Evolutionary conservation across 1,284 basidiomycete genomes (phyloP), one percentile per base, ranked within the genome.

Genomic region (Kalmanozyma brasiliensis): DNA sequence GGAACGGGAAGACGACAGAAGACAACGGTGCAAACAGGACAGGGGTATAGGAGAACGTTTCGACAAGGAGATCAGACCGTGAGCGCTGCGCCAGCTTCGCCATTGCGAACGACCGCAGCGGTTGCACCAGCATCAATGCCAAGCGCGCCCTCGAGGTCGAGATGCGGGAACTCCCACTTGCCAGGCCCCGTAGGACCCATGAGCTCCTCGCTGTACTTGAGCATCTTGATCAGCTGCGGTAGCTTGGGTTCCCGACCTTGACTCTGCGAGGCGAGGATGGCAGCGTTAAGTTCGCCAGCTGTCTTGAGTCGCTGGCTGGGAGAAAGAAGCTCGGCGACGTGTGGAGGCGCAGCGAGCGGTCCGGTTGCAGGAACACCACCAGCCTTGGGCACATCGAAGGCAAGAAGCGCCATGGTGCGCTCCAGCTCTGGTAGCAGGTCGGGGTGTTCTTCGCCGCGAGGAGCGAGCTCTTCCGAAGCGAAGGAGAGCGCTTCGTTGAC

Each of bases 191-290:
- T 73, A 40, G 91, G 89, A 47, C 87, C 87, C 66, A 97, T 83
- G 85, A 91, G 84, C 46, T 86, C 86, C 83, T 97, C 93, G 3
- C 93, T 94, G 91, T 92, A 97, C 35, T 86, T 88, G 77, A 95
- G 86, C 76, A 97, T 85, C 82, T 90, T 89, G 80, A 97, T 84
- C 73, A 98, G 82, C n/a, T 89, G 89, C 14, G 90, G 88, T 42
- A 98, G 84, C 84, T 95, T 97, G 41, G 94, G 92, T 78, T 95
- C 92, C 80, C 90, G 90, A 0, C 93, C 92, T 77, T 97, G 92
- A 66, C 92, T 91, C 70, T 94, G 86, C 77, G 89, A 91, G 73
- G 93, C 91, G 72, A 98, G 85, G 57, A 98, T 95, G 22, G 95
- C 94, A 0, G 92, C 90, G 79, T 98, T 98, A 76, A 98, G 89